phyloP scores from a whole-genome alignment of 2,329 filamentous ascomycete genomes.

The Monilinia fructigena region DNA sequence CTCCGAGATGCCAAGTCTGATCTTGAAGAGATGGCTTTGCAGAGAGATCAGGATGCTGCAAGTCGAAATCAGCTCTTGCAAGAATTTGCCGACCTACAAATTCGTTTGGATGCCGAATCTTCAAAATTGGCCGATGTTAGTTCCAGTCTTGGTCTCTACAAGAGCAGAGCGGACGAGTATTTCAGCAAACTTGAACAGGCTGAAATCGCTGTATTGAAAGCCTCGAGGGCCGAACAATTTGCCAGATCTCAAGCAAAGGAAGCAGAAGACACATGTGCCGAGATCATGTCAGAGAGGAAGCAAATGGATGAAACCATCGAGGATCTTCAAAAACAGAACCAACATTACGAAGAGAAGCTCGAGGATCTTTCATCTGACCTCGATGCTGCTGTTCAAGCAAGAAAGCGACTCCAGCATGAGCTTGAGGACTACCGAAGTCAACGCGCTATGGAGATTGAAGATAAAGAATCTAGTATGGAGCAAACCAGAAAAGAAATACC shows the following conservation, averaged over 20 bases:
- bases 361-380: constrained; percentile 91
- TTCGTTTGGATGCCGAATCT: constrained; percentile 83
- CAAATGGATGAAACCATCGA: constrained; percentile 85
- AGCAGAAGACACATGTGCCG: constrained; percentile 85
- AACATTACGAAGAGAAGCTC: constrained; percentile 84
- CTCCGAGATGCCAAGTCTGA: constrained; percentile 82
- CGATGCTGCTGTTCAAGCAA: constrained; percentile 79
- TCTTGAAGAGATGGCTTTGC: constrained; percentile 72
- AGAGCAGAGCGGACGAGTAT: constrained; percentile 89
- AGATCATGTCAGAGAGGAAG: constrained; percentile 87
- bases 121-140: constrained; percentile 82
- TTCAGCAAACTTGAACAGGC: constrained; percentile 97
- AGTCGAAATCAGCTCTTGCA: constrained; percentile 85
- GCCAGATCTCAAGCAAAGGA: constrained; percentile 86
- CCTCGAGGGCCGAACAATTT: constrained; percentile 87
- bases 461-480: constrained; percentile 94
- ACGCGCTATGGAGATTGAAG: constrained; percentile 92
- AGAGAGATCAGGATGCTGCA: constrained; percentile 82
- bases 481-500: constrained; percentile 98
- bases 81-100: constrained; percentile 91
- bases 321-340: constrained; percentile 84
- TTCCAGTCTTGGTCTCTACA: constrained; percentile 84
- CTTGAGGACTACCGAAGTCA: constrained; percentile 96
- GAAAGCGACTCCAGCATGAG: constrained; percentile 93
- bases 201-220: constrained; percentile 92